A percentile compares a stretch with the other conserved stretches of the same genome.
Evolutionary conservation across 352 stramenopile species (phyloP).

Genomic region (Globisporangium nodosum): DNA sequence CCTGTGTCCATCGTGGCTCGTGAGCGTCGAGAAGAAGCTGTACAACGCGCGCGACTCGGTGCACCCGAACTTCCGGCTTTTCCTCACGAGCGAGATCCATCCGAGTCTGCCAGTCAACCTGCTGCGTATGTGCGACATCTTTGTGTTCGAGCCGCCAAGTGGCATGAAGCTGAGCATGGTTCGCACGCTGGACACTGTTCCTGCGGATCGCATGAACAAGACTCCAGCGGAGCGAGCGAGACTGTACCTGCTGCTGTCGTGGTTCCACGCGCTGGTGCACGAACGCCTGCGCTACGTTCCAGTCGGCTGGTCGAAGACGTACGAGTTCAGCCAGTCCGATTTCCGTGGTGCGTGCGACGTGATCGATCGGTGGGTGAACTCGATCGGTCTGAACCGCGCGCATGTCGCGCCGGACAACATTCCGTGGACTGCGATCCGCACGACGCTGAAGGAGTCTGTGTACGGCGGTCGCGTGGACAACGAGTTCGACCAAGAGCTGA

Average conservation of each 20-base stretch:
- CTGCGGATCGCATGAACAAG: constrained; percentile 88
- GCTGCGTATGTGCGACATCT: constrained; percentile 94
- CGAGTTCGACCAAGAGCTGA: constrained; percentile 93
- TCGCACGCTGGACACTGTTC: constrained; percentile 92
- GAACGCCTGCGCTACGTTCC: constrained; percentile 97
- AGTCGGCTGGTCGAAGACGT: constrained; percentile 97
- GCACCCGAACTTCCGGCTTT: constrained; percentile 84
- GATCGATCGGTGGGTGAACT: constrained; percentile 96
- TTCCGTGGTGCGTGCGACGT: constrained; percentile 96
- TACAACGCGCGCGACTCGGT: constrained; percentile 76
- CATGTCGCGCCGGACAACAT: constrained; percentile 95
- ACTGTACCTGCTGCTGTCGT: constrained; percentile 96
- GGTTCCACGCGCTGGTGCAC: constrained; percentile 98
- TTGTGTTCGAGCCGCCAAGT: constrained; percentile 97
- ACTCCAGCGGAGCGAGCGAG: constrained; percentile 84
- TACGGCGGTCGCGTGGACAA: constrained; percentile 98
- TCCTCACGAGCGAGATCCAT: constrained; percentile 98
- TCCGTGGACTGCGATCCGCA: constrained; percentile 97
- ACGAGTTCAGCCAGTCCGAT: constrained; percentile 99
- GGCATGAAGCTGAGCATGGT: constrained; percentile 97
- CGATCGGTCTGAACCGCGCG: constrained; percentile 66
- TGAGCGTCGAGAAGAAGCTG: constrained; percentile 96
- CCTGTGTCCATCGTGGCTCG: constrained; percentile 97
- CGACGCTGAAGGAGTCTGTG: constrained; percentile 94
- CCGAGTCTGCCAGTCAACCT: constrained; percentile 95